Evolutionary conservation across 345 rosid genomes (phyloP).

Genomic region (Luvunga scandens): DNA sequence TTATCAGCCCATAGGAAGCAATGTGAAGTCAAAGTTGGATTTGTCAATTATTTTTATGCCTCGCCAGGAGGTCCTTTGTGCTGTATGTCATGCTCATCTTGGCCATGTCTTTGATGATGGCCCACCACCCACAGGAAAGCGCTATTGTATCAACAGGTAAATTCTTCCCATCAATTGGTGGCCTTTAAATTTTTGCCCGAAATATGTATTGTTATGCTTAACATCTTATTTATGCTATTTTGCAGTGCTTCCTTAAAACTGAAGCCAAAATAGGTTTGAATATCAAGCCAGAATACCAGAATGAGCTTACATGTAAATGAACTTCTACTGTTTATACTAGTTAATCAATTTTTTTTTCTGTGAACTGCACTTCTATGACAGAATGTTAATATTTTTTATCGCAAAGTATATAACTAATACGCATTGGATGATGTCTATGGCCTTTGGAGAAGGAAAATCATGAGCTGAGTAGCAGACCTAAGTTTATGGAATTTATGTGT

Average conservation of each 20-base stretch:
- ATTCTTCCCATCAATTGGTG: too few species aligned
- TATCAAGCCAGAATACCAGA: background rate
- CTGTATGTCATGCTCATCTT: slow-evolving; percentile 72
- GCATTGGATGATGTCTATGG: background rate
- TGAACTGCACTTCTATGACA: background rate
- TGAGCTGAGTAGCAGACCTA: background rate
- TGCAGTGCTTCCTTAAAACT: slow-evolving; percentile 49
- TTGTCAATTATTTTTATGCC: slow-evolving; percentile 88
- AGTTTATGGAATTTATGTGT: background rate
- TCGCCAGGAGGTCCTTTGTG: slow-evolving; percentile 73
- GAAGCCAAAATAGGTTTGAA: slow-evolving; percentile 29
- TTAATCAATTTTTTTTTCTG: background rate
- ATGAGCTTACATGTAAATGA: background rate
- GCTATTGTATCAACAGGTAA: slow-evolving; percentile 88
- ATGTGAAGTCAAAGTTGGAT: slow-evolving; percentile 71
- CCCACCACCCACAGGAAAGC: slow-evolving; percentile 80
- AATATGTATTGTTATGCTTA: background rate
- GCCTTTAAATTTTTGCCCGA: background rate
- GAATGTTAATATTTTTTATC: background rate
- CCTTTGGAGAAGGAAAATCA: background rate
- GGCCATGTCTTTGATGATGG: slow-evolving; percentile 92
- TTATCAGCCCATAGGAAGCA: slow-evolving; percentile 65
- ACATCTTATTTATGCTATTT: background rate
- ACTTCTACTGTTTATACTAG: background rate
- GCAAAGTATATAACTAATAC: background rate